phyloP scores from a whole-genome alignment of 805 yeast species.

The Candida patagonica region DNA sequence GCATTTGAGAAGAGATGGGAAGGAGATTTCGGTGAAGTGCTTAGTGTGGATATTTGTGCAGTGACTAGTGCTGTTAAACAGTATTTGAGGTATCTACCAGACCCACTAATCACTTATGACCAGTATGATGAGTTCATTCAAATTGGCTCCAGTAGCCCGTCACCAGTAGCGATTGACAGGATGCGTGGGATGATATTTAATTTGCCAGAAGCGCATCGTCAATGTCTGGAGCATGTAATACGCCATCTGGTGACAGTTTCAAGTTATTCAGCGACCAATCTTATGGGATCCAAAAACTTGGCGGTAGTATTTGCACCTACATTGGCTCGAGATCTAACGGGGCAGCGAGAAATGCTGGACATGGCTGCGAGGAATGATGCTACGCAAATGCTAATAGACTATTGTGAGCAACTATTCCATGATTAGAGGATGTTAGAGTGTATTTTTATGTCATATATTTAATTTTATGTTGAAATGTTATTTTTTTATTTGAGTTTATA shows the following conservation, averaged over 20 bases:
- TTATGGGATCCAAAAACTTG: slow-evolving; percentile 77
- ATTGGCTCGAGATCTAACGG: slow-evolving; percentile 64
- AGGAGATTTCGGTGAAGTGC: slow-evolving; percentile 27
- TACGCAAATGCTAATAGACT: slow-evolving; percentile 55
- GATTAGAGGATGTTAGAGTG: too few species aligned
- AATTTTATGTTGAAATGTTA: too few species aligned
- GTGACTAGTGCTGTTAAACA: slow-evolving; percentile 81
- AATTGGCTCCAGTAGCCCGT: slow-evolving; percentile 3
- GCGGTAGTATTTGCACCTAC: slow-evolving; percentile 96
- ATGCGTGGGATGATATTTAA: slow-evolving; percentile 38
- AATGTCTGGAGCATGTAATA: slow-evolving; percentile 46
- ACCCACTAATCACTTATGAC: slow-evolving; percentile 69
- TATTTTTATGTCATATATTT: too few species aligned
- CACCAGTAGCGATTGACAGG: slow-evolving; percentile 24
- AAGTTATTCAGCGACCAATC: slow-evolving; percentile 43
- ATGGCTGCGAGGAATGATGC: slow-evolving; percentile 72
- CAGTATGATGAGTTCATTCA: slow-evolving; percentile 58
- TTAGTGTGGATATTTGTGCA: slow-evolving; percentile 70
- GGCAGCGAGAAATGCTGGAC: slow-evolving; percentile 76
- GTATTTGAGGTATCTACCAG: slow-evolving; percentile 74
- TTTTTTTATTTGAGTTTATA: too few species aligned
- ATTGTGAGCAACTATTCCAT: slow-evolving; percentile 14
- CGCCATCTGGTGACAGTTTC: slow-evolving; percentile 59
- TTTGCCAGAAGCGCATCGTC: slow-evolving; percentile 62
- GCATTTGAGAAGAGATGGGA: slow-evolving; percentile 32